These are phyloP conservation scores for Calocybe gambosa DNA, from an alignment of 1,284 basidiomycete genomes.

Conservation along the genomic window DNA sequence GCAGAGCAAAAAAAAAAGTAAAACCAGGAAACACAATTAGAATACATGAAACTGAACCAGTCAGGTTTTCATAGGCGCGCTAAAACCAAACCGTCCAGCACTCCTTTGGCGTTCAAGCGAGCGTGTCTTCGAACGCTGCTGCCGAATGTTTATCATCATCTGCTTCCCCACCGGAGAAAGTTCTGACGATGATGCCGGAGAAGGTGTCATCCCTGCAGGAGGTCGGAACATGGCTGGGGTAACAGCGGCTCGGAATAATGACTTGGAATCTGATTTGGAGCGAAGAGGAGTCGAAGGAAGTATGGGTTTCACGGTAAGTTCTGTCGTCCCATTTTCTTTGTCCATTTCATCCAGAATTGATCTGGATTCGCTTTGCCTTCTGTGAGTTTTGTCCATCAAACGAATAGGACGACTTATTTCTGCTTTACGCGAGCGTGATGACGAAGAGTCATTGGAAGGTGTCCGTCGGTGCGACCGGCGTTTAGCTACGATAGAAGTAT, in stretches of 20 bases:
- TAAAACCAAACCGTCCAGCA: constrained; percentile 10
- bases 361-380: constrained; percentile 7
- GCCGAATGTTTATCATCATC: constrained; percentile 59
- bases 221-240: constrained; percentile 30
- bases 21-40: constrained; percentile 1
- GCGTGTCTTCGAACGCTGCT: constrained; percentile 46
- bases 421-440: constrained; percentile 16
- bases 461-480: constrained; percentile 21
- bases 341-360: constrained; percentile 15
- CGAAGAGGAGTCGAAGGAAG: constrained; percentile 31
- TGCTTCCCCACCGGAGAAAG: constrained; percentile 59
- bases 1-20: constrained; percentile 2
- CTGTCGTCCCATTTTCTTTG: constrained; percentile 27
- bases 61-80: constrained; percentile 1
- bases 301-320: constrained; percentile 24
- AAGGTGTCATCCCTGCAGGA: constrained; percentile 32
- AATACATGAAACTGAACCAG: background rate
- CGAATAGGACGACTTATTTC: constrained; percentile 15
- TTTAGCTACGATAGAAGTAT: constrained; percentile 22
- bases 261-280: constrained; percentile 26
- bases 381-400: constrained; percentile 5
- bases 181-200: constrained; percentile 68
- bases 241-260: constrained; percentile 31
- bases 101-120: constrained; percentile 24
- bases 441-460: constrained; percentile 21